Conservation (phyloP, 2,329 filamentous ascomycete species). For the Talaromyces sp. region DNA sequence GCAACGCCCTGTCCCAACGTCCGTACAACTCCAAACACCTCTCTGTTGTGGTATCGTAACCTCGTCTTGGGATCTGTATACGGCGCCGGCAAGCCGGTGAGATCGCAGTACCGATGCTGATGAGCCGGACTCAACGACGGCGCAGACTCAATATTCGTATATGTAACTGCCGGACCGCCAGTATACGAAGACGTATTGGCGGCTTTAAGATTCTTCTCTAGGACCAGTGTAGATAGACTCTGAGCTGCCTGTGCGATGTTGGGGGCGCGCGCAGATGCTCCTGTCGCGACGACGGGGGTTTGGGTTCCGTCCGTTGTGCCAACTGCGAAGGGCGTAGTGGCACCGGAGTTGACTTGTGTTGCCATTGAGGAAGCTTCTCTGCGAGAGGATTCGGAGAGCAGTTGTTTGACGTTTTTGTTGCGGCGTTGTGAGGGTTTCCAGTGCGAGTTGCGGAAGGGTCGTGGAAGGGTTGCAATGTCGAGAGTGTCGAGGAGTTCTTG, state of each 20-base stretch:
- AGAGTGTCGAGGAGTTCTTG: conserved; percentile 83
- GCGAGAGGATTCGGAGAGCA: conserved; percentile 81
- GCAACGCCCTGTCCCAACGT: conserved; percentile 74
- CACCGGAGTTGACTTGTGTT: conserved; percentile 77
- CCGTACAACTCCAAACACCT: conserved; percentile 82
- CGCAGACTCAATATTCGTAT: conserved; percentile 94
- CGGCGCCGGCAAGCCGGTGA: conserved; percentile 85
- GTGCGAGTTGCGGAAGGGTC: conserved; percentile 81
- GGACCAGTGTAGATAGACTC: conserved; percentile 78
- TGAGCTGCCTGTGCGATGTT: conserved; percentile 88
- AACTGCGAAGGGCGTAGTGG: conserved; percentile 60
- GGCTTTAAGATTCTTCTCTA: conserved; percentile 67
- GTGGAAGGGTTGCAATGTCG: conserved; percentile 80
- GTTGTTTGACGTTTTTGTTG: conserved; percentile 98
- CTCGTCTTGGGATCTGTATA: conserved; percentile 95
- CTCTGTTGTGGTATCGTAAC: conserved; percentile 85
- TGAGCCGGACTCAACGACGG: conserved; percentile 75
- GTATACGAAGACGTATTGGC: conserved; percentile 29
- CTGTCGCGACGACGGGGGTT: conserved; percentile 44
- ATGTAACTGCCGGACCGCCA: conserved; percentile 69
- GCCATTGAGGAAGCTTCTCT: conserved; percentile 85
- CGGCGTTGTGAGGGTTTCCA: conserved; percentile 93
- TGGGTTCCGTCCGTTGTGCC: conserved; percentile 38
- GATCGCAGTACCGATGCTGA: conserved; percentile 87
- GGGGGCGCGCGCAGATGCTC: conserved; percentile 47